phyloP scores from a whole-genome alignment of 192 early-diverging fungal genomes.

The Coemansia sp. region DNA sequence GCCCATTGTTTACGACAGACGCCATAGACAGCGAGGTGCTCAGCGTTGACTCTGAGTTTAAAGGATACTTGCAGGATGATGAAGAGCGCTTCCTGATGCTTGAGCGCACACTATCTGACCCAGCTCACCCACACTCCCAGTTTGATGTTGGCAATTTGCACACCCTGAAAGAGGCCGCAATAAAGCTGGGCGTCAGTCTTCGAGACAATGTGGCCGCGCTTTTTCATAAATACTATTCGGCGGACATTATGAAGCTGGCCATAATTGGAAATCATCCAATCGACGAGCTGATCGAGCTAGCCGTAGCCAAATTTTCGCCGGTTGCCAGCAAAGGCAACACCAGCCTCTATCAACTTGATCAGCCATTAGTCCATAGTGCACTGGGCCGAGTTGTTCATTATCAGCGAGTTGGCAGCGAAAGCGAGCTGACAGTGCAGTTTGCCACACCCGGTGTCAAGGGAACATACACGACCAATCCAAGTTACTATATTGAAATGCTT shows the following conservation, averaged over 20 bases:
- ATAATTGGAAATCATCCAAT: conserved; percentile 78
- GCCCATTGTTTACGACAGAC: conserved; percentile 73
- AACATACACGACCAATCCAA: conserved; percentile 52
- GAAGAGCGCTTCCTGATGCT: neutral
- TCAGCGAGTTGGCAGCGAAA: conserved; percentile 68
- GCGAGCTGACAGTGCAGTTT: conserved; percentile 68
- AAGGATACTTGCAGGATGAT: conserved; percentile 74
- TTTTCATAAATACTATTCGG: conserved; percentile 79
- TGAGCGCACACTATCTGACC: conserved; percentile 23
- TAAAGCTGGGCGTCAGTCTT: conserved; percentile 59
- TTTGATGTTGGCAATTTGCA: conserved; percentile 82
- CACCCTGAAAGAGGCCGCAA: conserved; percentile 59
- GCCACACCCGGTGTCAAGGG: conserved; percentile 71
- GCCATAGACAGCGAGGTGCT: conserved; percentile 82
- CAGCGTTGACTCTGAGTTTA: conserved; percentile 91
- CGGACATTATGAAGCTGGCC: conserved; percentile 87
- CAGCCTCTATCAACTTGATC: conserved; percentile 52
- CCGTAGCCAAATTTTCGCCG: conserved; percentile 69
- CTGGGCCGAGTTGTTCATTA: conserved; percentile 63
- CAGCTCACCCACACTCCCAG: conserved; percentile 68
- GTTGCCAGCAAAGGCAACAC: conserved; percentile 70
- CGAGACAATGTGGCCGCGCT: conserved; percentile 77
- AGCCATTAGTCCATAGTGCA: conserved; percentile 63
- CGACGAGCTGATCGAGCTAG: conserved; percentile 71
- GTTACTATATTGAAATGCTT: conserved; percentile 68